These are phyloP conservation scores for Purshia tridentata DNA, from an alignment of 306 rosid species.

Conservation along the genomic window DNA sequence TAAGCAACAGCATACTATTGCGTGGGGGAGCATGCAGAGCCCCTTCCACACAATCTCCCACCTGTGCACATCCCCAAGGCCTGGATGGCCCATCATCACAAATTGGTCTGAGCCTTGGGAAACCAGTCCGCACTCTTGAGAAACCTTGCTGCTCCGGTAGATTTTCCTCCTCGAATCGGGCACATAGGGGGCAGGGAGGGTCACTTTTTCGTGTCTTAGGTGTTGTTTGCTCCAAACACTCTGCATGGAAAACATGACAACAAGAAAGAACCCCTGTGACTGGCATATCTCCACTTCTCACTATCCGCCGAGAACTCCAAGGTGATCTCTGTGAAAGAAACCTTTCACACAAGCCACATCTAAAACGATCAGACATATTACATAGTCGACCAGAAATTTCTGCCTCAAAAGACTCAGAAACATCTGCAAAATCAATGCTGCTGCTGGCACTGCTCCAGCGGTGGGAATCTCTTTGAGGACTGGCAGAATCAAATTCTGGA, in stretches of 20 bases:
- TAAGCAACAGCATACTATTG: conserved; percentile 57
- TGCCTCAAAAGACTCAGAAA: conserved; percentile 64
- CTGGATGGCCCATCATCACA: conserved; percentile 59
- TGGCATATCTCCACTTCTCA: conserved; percentile 90
- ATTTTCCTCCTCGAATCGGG: conserved; percentile 48
- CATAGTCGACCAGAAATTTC: conserved; percentile 37
- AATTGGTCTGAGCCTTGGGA: conserved; percentile 49
- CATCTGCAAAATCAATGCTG: conserved; percentile 73
- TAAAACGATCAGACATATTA: conserved; percentile 49
- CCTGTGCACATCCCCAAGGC: conserved; percentile 75
- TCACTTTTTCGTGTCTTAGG: conserved; percentile 61
- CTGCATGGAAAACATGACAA: conserved; percentile 78
- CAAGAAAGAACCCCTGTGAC: conserved; percentile 78
- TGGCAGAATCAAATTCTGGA: conserved; percentile 53
- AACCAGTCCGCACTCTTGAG: conserved; percentile 45
- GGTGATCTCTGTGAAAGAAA: conserved; percentile 78
- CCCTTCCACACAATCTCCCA: conserved; percentile 73
- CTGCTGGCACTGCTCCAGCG: conserved; percentile 79
- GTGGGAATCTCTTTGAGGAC: conserved; percentile 56
- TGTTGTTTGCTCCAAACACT: conserved; percentile 78
- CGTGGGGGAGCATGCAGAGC: conserved; percentile 62
- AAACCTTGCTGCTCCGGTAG: conserved; percentile 46
- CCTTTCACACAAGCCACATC: conserved; percentile 75
- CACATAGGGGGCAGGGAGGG: conserved; percentile 81
- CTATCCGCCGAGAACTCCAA: conserved; percentile 82